phyloP scores from a whole-genome alignment of 345 rosid genomes.

The Eucalyptus viminalis region DNA sequence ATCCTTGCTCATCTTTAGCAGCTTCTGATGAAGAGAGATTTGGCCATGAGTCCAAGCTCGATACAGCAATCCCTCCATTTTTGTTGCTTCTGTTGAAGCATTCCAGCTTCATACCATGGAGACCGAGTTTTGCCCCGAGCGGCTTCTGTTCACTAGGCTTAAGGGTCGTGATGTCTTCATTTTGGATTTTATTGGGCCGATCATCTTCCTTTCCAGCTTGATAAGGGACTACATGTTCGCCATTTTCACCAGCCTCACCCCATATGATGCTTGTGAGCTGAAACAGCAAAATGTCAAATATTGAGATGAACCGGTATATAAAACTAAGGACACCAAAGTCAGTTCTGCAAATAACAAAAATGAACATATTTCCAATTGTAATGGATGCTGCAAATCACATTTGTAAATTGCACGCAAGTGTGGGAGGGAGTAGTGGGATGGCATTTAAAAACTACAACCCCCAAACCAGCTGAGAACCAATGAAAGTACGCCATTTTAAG shows the following conservation, averaged over 20 bases:
- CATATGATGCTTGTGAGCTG: constrained; percentile 88
- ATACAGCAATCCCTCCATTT: constrained; percentile 25
- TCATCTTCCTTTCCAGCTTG: constrained; percentile 32
- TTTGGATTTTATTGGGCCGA: constrained; percentile 29
- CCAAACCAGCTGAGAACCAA: not conserved
- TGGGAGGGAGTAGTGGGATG: not conserved
- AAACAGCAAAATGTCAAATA: constrained; percentile 3
- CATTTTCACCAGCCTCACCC: constrained; percentile 60
- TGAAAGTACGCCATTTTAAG: not conserved
- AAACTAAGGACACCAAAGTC: not conserved
- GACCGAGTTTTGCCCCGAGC: constrained; percentile 10
- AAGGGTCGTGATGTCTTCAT: constrained; percentile 20
- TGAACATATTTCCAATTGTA: not conserved
- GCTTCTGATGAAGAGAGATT: constrained; percentile 30
- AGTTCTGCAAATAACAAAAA: not conserved
- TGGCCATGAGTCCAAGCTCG: constrained; percentile 44
- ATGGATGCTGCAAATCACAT: not conserved
- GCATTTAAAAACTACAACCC: not conserved
- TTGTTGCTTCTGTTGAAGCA: constrained; percentile 23
- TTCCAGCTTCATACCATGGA: constrained; percentile 27
- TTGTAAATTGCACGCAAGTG: not conserved
- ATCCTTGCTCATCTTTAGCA: constrained; percentile 27
- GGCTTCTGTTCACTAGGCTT: constrained; percentile 31
- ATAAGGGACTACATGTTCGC: constrained; percentile 75
- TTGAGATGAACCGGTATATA: not conserved